phyloP scores from a whole-genome alignment of 495 filamentous ascomycete species.

The Pseudotulostoma volvatum region DNA sequence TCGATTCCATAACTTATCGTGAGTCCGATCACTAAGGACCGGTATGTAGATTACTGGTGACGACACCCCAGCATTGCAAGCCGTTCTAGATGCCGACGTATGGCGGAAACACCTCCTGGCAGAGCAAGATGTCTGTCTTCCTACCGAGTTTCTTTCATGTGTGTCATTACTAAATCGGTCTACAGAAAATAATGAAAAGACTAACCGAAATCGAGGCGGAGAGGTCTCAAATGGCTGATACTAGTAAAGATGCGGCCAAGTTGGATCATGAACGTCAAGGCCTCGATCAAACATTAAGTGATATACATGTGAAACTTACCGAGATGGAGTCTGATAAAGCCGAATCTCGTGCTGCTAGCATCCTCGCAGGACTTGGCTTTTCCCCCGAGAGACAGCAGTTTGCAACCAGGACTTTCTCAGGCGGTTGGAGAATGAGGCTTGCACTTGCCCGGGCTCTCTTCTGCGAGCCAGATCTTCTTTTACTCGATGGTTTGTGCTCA shows the following conservation, averaged over 20 bases:
- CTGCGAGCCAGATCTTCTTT: slow-evolving; percentile 90
- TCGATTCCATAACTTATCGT: background rate
- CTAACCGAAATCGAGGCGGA: slow-evolving; percentile 67
- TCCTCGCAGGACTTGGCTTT: slow-evolving; percentile 93
- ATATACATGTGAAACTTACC: slow-evolving; percentile 80
- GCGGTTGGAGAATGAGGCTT: slow-evolving; percentile 98
- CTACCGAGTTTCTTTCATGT: slow-evolving; percentile 6
- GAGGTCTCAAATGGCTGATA: slow-evolving; percentile 66
- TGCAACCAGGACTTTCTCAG: slow-evolving; percentile 94
- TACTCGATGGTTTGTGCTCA: slow-evolving; percentile 57
- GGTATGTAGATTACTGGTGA: slow-evolving; percentile 67
- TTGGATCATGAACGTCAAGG: slow-evolving; percentile 80
- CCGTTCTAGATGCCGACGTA: slow-evolving; percentile 93
- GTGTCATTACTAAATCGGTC: background rate
- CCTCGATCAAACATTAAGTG: slow-evolving; percentile 70
- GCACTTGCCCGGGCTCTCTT: slow-evolving; percentile 90
- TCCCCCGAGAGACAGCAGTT: slow-evolving; percentile 83
- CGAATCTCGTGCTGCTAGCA: slow-evolving; percentile 85
- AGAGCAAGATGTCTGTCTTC: slow-evolving; percentile 59
- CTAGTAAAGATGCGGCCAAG: slow-evolving; percentile 64
- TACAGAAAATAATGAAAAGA: slow-evolving; percentile 66
- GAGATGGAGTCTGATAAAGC: slow-evolving; percentile 99
- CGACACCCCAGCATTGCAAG: slow-evolving; percentile 88
- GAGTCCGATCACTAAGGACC: background rate
- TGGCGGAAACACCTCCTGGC: slow-evolving; percentile 92